Evolutionary conservation across 495 filamentous ascomycete species (phyloP), one percentile per base, ranked within the genome.

Genomic region (Trichoderma erinaceum): DNA sequence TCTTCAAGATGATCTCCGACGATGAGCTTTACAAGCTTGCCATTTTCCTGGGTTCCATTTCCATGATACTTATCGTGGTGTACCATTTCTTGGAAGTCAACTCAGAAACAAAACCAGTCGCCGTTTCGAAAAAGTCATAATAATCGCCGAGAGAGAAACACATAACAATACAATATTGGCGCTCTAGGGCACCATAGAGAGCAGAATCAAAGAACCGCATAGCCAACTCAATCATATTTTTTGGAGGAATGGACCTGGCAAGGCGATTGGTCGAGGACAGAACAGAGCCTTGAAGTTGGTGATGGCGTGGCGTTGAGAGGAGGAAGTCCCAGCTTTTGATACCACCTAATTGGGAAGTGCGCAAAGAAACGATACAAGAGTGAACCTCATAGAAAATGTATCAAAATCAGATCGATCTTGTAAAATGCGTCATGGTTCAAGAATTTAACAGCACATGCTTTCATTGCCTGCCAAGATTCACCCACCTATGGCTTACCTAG

Each of bases 1-100:
- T 43, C 64, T 66, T 64, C 74, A 87, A 63, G 50, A 95, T 95
- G 91, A 93, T 95, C 77, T 88, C 90, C 79, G 91, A 95, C 87
- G 80, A 88, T 70, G 89, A 92, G 66, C 87, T 95, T 73, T 91
- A 92, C 81, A 83, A 85, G 35, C 88, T 99, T 27, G 93, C 95
- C 78, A 88, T 97, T 75, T 94, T 97, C 78, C 90, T 98, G 68
- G 95, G 96, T 79, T 92, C 88, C 52, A 84, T 88, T 41, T 87
- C 95, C 72, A 95, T 97, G 93, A 86, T 97, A 66, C 86, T 99
- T 70, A 97, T 97, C 63, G 87, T 98, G 58, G 79, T 97, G 23
- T 98, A 98, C 84, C 92, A 97, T 80, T 98, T 96, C 83, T 89
- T 99, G 72, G 93, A 97, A 74, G 87, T 97, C 82, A 99, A 99